phyloP scores from a whole-genome alignment of 2,329 filamentous ascomycete species.

The Incumbomyces delicatus region DNA sequence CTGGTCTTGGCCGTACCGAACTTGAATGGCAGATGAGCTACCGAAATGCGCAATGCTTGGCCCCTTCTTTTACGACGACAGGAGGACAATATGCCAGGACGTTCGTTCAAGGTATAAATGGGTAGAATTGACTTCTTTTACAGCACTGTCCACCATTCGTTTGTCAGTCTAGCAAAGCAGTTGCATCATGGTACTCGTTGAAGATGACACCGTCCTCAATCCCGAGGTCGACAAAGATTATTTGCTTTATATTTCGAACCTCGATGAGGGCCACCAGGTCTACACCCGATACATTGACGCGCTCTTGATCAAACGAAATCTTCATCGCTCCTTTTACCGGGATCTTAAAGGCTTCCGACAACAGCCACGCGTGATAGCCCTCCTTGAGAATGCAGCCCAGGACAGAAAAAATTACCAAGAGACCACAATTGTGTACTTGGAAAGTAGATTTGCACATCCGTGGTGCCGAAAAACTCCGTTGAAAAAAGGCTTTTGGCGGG shows the following conservation, averaged over 20 bases:
- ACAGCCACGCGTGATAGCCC: conserved; percentile 12
- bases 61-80: background rate
- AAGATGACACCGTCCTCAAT: conserved; percentile 6
- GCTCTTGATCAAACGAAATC: conserved; percentile 15
- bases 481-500: conserved; percentile 8
- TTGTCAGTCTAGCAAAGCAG: background rate
- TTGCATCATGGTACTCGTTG: conserved; percentile 3
- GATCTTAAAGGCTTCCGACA: conserved; percentile 19
- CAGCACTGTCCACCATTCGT: too few relatives aligned
- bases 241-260: conserved; percentile 14
- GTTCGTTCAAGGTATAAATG: background rate
- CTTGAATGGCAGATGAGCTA: background rate
- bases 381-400: background rate
- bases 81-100: background rate
- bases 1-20: conserved; percentile 7
- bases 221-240: conserved; percentile 5
- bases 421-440: conserved; percentile 12
- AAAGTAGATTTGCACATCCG: conserved; percentile 18
- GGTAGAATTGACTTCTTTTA: too few relatives aligned
- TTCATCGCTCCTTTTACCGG: conserved; percentile 15
- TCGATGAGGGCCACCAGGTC: conserved; percentile 13
- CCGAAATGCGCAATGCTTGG: conserved; percentile 1
- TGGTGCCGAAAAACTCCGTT: conserved; percentile 14
- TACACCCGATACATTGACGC: conserved; percentile 20
- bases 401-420: conserved; percentile 9